Conservation (phyloP, 78 protist species). For the Planoprotostelium fungivorum region DNA sequence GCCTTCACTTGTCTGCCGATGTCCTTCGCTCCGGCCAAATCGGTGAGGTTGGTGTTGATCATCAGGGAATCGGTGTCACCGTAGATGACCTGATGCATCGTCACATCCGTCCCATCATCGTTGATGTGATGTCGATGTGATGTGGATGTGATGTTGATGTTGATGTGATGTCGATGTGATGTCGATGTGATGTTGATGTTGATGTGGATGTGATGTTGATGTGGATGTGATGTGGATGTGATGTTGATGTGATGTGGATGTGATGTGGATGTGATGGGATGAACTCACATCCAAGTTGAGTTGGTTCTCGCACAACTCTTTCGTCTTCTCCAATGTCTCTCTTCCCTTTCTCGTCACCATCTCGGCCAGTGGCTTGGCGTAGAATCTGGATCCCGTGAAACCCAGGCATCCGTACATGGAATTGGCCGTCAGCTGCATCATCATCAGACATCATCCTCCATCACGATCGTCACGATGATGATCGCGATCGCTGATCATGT, state of each 20-base stretch:
- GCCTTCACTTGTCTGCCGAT: conserved; percentile 73
- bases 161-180: too few relatives aligned
- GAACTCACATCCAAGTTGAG: background rate
- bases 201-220: too few relatives aligned
- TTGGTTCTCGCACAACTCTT: conserved; percentile 13
- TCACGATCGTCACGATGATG: conserved; percentile 72
- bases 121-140: too few relatives aligned
- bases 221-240: too few relatives aligned
- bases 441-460: too few relatives aligned
- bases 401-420: conserved; percentile 99
- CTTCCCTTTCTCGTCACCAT: conserved; percentile 94
- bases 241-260: too few relatives aligned
- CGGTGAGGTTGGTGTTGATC: conserved; percentile 79
- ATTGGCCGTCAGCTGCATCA: conserved; percentile 92
- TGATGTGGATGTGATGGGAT: too few relatives aligned
- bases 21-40: conserved; percentile 53
- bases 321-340: conserved; percentile 74
- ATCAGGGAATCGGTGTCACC: conserved; percentile 99
- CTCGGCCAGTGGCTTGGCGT: conserved; percentile 92
- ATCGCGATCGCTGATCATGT: background rate
- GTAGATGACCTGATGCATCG: conserved; percentile 87
- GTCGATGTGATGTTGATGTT: too few relatives aligned
- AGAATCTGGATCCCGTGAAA: conserved; percentile 90
- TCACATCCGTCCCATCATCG: conserved; percentile 7
- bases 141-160: too few relatives aligned